phyloP scores from a whole-genome alignment of 2,329 filamentous ascomycete genomes.

The Ustulina deusta region DNA sequence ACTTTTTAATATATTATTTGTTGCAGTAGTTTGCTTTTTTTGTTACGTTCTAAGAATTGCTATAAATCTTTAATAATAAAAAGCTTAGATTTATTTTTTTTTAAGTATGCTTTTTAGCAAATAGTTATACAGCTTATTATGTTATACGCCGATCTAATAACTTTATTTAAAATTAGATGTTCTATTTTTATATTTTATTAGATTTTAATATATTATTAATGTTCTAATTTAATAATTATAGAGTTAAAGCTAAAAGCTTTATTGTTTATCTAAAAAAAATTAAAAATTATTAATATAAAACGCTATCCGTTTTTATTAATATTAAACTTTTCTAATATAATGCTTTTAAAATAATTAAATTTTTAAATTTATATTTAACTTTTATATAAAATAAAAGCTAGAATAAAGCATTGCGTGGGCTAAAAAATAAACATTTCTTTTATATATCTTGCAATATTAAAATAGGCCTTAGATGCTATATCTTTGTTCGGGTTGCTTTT shows the following conservation, averaged over 20 bases:
- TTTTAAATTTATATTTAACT: constrained; percentile 59
- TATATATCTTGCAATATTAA: constrained; percentile 59
- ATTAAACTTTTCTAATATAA: constrained; percentile 59
- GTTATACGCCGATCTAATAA: constrained; percentile 51
- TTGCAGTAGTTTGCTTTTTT: constrained; percentile 56
- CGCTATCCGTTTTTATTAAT: constrained; percentile 57
- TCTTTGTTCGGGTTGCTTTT: constrained; percentile 57
- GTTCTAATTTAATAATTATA: constrained; percentile 53
- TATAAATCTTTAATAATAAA: constrained; percentile 61
- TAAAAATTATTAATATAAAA: constrained; percentile 57
- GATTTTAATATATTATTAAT: constrained; percentile 56
- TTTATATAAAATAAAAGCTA: constrained; percentile 62
- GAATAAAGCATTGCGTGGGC: constrained; percentile 58
- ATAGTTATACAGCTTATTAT: constrained; percentile 56
- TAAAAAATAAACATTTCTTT: constrained; percentile 58
- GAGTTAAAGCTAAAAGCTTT: constrained; percentile 59
- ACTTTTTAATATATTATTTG: constrained; percentile 54
- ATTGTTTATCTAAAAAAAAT: constrained; percentile 57
- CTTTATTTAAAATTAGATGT: constrained; percentile 55
- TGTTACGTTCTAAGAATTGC: constrained; percentile 56
- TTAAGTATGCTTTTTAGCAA: constrained; percentile 58
- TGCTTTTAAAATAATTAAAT: constrained; percentile 60
- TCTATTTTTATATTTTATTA: constrained; percentile 53
- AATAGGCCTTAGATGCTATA: constrained; percentile 52
- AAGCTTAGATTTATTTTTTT: constrained; percentile 49